Conservation (phyloP, 2,329 filamentous ascomycete genomes). For the Alternaria viburni region DNA sequence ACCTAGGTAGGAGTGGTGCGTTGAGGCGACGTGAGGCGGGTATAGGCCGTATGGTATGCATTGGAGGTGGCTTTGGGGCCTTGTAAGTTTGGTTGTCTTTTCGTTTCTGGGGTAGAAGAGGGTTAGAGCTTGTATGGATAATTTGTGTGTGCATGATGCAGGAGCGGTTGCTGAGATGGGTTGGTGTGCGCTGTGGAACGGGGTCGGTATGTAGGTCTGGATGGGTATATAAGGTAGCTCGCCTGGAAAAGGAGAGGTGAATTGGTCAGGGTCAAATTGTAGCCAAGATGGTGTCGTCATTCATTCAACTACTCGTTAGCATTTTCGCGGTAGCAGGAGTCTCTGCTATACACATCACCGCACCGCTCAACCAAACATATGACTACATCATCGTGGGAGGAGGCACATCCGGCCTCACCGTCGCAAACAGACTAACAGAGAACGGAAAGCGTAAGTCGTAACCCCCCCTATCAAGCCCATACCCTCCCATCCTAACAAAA, state of each 20-base stretch:
- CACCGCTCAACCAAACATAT: slow-evolving; percentile 10
- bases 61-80: background rate
- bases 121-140: background rate
- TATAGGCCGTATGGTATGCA: background rate
- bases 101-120: too few species aligned
- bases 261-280: too few species aligned
- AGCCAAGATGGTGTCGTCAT: background rate
- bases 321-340: background rate
- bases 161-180: background rate
- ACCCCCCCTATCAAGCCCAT: background rate
- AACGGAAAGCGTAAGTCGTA: slow-evolving; percentile 9
- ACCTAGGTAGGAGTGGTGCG: background rate
- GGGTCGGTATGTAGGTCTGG: background rate
- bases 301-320: background rate
- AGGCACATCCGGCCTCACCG: slow-evolving; percentile 26
- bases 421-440: slow-evolving; percentile 28
- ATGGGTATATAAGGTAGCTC: background rate
- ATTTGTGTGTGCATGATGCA: background rate
- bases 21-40: background rate
- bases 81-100: background rate
- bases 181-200: too few species aligned
- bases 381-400: slow-evolving; percentile 33
- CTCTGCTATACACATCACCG: background rate
- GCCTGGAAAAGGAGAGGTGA: background rate
- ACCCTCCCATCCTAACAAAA: background rate